A percentile compares a stretch with the other conserved stretches of the same genome.
Conservation (phyloP, 768 basidiomycete genomes). For the Coprinellus micaceus region DNA sequence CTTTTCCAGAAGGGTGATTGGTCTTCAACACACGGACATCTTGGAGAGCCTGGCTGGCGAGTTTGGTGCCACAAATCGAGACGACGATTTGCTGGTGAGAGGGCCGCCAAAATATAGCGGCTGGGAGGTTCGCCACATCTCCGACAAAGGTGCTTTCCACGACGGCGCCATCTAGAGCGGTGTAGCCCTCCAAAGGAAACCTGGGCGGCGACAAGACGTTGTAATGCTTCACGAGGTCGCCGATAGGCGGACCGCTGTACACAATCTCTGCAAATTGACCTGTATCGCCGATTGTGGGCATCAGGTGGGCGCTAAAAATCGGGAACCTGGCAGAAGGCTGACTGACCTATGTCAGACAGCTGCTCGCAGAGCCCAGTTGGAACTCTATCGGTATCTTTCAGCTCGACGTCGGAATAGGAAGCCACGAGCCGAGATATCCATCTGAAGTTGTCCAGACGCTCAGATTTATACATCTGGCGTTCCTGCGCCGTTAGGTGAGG, state of each 20-base stretch:
- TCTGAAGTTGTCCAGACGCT: conserved; percentile 54
- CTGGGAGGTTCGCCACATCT: conserved; percentile 40
- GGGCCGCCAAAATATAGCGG: conserved; percentile 44
- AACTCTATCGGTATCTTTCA: conserved; percentile 39
- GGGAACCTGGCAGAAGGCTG: not conserved
- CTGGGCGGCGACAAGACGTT: conserved; percentile 33
- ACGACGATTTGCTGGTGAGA: conserved; percentile 44
- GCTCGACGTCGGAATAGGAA: conserved; percentile 38
- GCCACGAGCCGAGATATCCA: conserved; percentile 48
- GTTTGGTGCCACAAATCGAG: conserved; percentile 49
- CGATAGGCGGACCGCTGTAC: conserved; percentile 40
- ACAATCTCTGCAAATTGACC: conserved; percentile 57
- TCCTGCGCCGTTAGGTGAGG: conserved; percentile 36
- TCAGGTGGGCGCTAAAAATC: not conserved
- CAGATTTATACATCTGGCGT: conserved; percentile 47
- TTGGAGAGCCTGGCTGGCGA: conserved; percentile 40
- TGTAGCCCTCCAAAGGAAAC: conserved; percentile 52
- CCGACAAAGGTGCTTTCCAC: conserved; percentile 41
- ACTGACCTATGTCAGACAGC: conserved; percentile 43
- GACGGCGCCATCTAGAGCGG: conserved; percentile 29
- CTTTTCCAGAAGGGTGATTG: conserved; percentile 35
- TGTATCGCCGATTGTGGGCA: conserved; percentile 9
- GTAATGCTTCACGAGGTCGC: conserved; percentile 41
- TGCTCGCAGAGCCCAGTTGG: conserved; percentile 33
- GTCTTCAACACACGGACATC: conserved; percentile 41